Evolutionary conservation across 2,329 filamentous ascomycete genomes (phyloP).

Genomic region (Westerdykella ornata): DNA sequence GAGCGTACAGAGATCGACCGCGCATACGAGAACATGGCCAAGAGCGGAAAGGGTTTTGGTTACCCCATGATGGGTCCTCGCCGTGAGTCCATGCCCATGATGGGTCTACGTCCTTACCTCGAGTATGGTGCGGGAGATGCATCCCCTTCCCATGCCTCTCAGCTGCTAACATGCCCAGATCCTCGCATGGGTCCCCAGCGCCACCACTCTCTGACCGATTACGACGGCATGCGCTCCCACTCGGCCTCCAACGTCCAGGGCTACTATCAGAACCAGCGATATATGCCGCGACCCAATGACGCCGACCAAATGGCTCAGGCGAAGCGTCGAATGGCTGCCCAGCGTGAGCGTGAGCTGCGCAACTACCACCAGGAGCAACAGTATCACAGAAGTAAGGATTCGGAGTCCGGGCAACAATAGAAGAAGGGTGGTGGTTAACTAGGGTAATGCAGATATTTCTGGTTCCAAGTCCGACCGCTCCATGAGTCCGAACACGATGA

Average conservation of each 20-base stretch:
- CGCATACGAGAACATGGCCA: constrained; percentile 89
- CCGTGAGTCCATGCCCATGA: constrained; percentile 70
- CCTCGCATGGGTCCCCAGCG: constrained; percentile 65
- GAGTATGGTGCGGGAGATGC: constrained; percentile 50
- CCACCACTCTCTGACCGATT: constrained; percentile 80
- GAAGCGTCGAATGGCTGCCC: constrained; percentile 97
- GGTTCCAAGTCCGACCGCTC: constrained; percentile 78
- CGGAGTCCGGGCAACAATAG: constrained; percentile 63
- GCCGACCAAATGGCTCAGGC: constrained; percentile 98
- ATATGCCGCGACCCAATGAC: constrained; percentile 81
- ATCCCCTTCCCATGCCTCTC: constrained; percentile 4
- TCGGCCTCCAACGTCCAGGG: constrained; percentile 76
- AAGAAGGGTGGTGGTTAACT: constrained; percentile 39
- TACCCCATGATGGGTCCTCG: constrained; percentile 48
- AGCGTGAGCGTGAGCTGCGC: constrained; percentile 96
- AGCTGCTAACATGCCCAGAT: constrained; percentile 47
- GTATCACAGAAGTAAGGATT: constrained; percentile 97
- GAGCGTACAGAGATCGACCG: constrained; percentile 74
- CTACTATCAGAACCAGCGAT: constrained; percentile 90
- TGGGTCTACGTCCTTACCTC: constrained; percentile 52
- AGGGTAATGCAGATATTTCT: constrained; percentile 63
- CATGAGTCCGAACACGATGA: constrained; percentile 78
- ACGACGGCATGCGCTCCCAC: constrained; percentile 67
- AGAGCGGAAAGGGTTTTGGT: constrained; percentile 86
- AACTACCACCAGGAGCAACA: constrained; percentile 99